Conservation (phyloP, 1,284 basidiomycete genomes). For the Ceratobasidium sp. region DNA sequence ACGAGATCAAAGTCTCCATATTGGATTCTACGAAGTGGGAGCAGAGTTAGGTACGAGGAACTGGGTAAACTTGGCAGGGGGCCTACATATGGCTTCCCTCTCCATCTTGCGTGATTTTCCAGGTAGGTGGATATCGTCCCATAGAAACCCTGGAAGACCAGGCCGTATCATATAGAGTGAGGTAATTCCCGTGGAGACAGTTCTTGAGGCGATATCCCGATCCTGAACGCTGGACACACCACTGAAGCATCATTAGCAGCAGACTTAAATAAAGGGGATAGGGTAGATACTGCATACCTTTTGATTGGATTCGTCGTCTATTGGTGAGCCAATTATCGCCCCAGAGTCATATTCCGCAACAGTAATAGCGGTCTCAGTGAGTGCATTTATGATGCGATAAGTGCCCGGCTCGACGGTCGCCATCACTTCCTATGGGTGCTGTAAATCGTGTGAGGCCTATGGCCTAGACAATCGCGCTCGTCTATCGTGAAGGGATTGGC, state of each 20-base stretch:
- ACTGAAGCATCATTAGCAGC: neutral
- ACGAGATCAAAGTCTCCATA: constrained; percentile 8
- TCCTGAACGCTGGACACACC: constrained; percentile 15
- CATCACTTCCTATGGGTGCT: too few relatives aligned
- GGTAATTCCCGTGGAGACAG: neutral
- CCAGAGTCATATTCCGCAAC: neutral
- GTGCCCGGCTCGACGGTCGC: neutral
- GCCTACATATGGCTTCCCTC: neutral
- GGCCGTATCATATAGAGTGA: neutral
- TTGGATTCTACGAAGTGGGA: constrained; percentile 1
- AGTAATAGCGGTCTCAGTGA: neutral
- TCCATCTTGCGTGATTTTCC: neutral
- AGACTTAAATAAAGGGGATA: neutral
- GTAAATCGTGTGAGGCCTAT: neutral
- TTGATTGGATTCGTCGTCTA: neutral
- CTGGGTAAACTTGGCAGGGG: too few relatives aligned
- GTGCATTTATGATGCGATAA: neutral
- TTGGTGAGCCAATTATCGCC: neutral
- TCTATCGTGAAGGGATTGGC: too few relatives aligned
- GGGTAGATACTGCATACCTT: neutral
- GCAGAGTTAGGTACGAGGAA: too few relatives aligned
- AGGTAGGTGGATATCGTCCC: neutral
- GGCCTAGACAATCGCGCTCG: too few relatives aligned
- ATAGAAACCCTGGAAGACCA: neutral
- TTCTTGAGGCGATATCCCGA: constrained; percentile 18